These are phyloP conservation scores for Rhizopogon vulgaris DNA, from an alignment of 768 basidiomycete genomes.

Conservation along the genomic window DNA sequence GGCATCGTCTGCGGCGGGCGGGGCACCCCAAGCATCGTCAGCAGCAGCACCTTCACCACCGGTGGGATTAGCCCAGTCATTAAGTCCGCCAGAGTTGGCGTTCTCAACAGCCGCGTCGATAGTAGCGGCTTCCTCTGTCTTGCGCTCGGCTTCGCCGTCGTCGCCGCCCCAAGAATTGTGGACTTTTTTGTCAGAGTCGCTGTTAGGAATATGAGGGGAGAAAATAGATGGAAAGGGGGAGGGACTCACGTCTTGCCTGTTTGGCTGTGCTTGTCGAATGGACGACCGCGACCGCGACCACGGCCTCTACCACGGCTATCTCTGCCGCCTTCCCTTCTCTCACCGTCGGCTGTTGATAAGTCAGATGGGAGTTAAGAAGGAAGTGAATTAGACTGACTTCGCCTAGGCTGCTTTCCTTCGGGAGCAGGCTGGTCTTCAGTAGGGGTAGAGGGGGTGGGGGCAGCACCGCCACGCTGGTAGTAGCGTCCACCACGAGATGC, in stretches of 20 bases:
- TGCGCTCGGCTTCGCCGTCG: slow-evolving; percentile 78
- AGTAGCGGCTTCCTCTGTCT: slow-evolving; percentile 69
- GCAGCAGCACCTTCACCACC: slow-evolving; percentile 21
- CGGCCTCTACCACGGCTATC: slow-evolving; percentile 41
- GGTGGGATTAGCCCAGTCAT: slow-evolving; percentile 32
- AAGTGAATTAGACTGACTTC: slow-evolving; percentile 18
- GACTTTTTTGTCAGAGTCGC: slow-evolving; percentile 93
- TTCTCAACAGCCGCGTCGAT: slow-evolving; percentile 60
- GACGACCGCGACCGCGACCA: slow-evolving; percentile 58
- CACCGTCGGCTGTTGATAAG: slow-evolving; percentile 31
- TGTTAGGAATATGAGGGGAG: slow-evolving; percentile 24
- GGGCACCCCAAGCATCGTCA: slow-evolving; percentile 33
- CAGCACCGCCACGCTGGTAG: slow-evolving; percentile 58
- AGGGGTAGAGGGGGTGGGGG: slow-evolving; percentile 32
- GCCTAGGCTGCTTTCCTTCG: slow-evolving; percentile 27
- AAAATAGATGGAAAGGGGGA: not conserved
- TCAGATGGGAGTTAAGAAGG: not conserved
- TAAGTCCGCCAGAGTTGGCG: slow-evolving; percentile 4
- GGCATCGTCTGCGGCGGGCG: slow-evolving; percentile 22
- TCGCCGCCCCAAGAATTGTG: slow-evolving; percentile 95
- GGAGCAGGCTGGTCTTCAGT: slow-evolving; percentile 30
- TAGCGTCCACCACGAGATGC: slow-evolving; percentile 65
- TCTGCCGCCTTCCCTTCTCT: slow-evolving; percentile 35
- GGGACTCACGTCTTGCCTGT: slow-evolving; percentile 73
- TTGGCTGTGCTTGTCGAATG: slow-evolving; percentile 81